These are phyloP conservation scores for Venturia nashicola DNA, from an alignment of 2,329 filamentous ascomycete genomes.

Conservation along the genomic window DNA sequence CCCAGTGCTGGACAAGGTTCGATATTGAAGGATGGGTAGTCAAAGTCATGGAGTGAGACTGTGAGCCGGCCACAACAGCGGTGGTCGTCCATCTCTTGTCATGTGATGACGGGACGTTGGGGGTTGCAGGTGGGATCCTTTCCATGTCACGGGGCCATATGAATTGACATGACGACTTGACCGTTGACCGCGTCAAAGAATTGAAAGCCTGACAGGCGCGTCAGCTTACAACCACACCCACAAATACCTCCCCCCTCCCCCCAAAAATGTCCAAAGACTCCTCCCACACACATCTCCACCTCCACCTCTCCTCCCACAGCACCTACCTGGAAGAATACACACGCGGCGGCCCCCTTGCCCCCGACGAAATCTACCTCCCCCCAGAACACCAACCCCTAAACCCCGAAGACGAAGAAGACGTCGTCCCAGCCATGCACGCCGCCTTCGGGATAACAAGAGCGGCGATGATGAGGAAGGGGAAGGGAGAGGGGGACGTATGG, in stretches of 20 bases:
- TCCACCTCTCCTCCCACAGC: conserved; percentile 57
- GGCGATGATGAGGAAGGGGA: conserved; percentile 57
- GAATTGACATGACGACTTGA: neutral
- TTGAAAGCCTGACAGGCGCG: neutral
- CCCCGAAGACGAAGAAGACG: conserved; percentile 79
- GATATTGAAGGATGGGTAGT: neutral
- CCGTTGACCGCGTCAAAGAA: no score
- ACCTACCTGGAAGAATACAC: conserved; percentile 60
- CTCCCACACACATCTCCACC: conserved; percentile 62
- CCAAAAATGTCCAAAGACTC: conserved; percentile 47
- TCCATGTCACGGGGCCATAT: neutral
- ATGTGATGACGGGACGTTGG: neutral
- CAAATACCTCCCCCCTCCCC: no score
- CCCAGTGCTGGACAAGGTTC: neutral
- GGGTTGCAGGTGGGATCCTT: no score
- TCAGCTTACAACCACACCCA: neutral
- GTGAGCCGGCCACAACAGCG: neutral
- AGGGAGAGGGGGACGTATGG: conserved; percentile 43
- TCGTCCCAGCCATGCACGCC: conserved; percentile 78
- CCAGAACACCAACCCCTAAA: conserved; percentile 70
- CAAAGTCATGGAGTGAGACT: neutral
- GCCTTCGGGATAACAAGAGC: conserved; percentile 77
- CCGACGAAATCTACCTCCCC: conserved; percentile 72
- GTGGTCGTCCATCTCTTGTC: neutral
- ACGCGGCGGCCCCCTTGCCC: conserved; percentile 23